Evolutionary conservation across 352 stramenopile genomes (phyloP), one percentile per base, ranked within the genome.

Genomic region (Phytophthora sp.): DNA sequence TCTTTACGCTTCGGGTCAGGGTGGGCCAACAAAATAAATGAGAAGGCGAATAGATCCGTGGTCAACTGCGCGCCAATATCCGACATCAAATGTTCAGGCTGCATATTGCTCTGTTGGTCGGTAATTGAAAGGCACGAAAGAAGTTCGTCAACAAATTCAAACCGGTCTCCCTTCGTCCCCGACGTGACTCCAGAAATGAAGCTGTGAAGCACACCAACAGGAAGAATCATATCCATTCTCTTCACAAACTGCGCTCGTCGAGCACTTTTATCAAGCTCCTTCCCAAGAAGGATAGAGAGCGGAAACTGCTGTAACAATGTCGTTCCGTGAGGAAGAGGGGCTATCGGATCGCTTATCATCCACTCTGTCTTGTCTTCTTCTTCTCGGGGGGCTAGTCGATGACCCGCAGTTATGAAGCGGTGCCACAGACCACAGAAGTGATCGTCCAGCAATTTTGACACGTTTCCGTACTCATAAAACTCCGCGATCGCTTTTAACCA

Each of bases 361-460:
- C 59, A 69, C 21, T 15, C 66, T 20, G 26, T 26, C n/a, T 27
- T 70, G 23, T 62, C 51, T 42, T 79, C 57, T 20, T 57, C 41
- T 20, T 68, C 29, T 18, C 57, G 21, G 2, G 20, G 39, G 15
- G 20, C 45, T 46, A n/a, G 20, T 38, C 51, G 54, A 33, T 57
- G 66, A 51, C 57, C 78, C 50, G 49, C 8, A 51, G 31, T 18
- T 52, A 69, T 72, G 50, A 66, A 83, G 16, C 49, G 59, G 46
- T 66, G 78, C 86, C 86, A 94, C 12, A 94, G 44, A 35, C 64
- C 73, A 18, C 71, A 77, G 53, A 94, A 91, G 54, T 94, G 82
- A 41, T 92, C 80, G 20, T 88, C 71, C 6, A 94, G 49, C 41
- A 94, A 66, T n/a, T 52, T 60, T 35, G 38, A 64, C 15, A 75